These are phyloP conservation scores for Aspergillus pseudoterreus DNA, from an alignment of 2,329 filamentous ascomycete species.

Conservation along the genomic window DNA sequence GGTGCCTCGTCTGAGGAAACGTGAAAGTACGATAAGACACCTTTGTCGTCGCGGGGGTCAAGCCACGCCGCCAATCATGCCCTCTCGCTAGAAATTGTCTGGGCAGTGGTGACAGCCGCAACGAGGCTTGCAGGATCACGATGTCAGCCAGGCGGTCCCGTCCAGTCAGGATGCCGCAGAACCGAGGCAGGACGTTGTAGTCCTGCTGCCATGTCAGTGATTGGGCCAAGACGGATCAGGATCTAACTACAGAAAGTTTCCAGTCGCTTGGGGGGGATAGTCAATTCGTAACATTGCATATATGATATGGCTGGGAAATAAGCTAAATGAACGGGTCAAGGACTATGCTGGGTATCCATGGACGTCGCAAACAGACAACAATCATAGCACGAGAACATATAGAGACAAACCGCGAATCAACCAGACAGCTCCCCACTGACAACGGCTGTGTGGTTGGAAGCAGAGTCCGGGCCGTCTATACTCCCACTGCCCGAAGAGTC, in stretches of 20 bases:
- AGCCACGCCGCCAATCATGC: background rate
- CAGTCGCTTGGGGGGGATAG: too few relatives aligned
- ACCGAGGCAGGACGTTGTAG: background rate
- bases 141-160: background rate
- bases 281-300: background rate
- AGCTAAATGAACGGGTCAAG: constrained; percentile 6
- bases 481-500: constrained; percentile 30
- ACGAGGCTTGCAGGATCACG: background rate
- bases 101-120: background rate
- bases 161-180: background rate
- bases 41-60: background rate
- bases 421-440: constrained; percentile 4
- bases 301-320: constrained; percentile 1
- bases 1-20: background rate
- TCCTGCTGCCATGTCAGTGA: background rate
- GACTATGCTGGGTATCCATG: constrained; percentile 32
- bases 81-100: background rate
- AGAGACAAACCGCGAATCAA: background rate
- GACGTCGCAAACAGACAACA: constrained; percentile 11
- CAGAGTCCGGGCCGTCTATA: constrained; percentile 25
- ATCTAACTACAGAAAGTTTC: too few relatives aligned
- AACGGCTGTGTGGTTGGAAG: constrained; percentile 16
- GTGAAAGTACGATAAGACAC: background rate
- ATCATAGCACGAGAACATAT: constrained; percentile 3
- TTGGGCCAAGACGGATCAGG: background rate